Conservation (phyloP, 1,284 basidiomycete species). For the Ceratobasidium sp. region DNA sequence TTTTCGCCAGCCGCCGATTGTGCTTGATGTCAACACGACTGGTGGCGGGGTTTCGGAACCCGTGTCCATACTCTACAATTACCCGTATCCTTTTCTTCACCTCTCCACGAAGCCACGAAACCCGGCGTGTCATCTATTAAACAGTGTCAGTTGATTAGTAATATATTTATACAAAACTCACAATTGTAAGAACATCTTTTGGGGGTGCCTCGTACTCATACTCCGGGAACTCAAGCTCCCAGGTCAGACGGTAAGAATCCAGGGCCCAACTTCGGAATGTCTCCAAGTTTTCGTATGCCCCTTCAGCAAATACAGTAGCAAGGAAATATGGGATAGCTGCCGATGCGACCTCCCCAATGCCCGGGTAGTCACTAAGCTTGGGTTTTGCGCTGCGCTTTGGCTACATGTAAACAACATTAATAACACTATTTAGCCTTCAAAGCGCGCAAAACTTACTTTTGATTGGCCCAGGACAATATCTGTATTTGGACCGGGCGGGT, state of each 20-base stretch:
- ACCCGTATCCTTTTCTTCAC: neutral
- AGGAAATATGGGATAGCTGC: slow-evolving; percentile 16
- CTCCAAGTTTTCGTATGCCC: neutral
- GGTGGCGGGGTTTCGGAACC: neutral
- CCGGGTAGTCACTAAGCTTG: slow-evolving; percentile 6
- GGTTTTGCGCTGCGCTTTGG: slow-evolving; percentile 2
- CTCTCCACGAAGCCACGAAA: slow-evolving; percentile 15
- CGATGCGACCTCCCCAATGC: neutral
- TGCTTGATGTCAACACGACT: slow-evolving; percentile 16
- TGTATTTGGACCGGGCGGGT: too few species aligned
- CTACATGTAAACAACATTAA: too few species aligned
- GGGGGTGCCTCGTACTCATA: neutral
- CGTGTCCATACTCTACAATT: slow-evolving; percentile 1
- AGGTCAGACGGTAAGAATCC: neutral
- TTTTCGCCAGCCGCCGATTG: neutral
- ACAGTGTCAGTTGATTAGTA: neutral
- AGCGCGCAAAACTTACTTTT: too few species aligned
- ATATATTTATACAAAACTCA: neutral
- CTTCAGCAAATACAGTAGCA: slow-evolving; percentile 2
- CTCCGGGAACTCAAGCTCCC: neutral
- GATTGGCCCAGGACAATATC: too few species aligned
- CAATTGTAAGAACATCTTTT: neutral
- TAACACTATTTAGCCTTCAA: too few species aligned
- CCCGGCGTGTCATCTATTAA: slow-evolving; percentile 12
- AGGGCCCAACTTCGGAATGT: slow-evolving; percentile 6